Conservation (phyloP, 2,329 filamentous ascomycete species). For the Xylaria sp. region DNA sequence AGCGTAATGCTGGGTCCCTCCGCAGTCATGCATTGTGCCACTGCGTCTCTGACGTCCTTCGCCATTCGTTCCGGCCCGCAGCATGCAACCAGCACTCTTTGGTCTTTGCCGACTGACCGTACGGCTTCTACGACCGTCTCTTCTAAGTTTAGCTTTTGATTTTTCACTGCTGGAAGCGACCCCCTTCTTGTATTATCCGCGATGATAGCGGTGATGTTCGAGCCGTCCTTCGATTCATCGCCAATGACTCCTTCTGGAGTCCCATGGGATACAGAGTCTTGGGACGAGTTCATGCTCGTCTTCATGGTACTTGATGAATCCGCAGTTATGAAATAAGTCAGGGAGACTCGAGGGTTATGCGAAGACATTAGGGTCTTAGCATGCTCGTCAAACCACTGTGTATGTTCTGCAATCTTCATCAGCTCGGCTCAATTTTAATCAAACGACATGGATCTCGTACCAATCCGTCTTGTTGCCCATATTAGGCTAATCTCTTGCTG, state of each 20-base stretch:
- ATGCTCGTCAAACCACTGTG: not conserved
- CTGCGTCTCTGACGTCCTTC: not conserved
- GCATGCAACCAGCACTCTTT: slow-evolving; percentile 1
- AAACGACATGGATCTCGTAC: not conserved
- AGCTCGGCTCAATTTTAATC: not conserved
- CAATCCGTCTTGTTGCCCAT: not conserved
- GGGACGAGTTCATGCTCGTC: not conserved
- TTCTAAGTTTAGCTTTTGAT: not conserved
- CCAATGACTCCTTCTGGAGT: not conserved
- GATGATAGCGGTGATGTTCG: not conserved
- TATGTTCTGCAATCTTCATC: not conserved
- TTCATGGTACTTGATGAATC: not conserved
- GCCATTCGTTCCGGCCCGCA: not conserved
- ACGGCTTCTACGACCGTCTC: not conserved
- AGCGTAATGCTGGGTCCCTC: not conserved
- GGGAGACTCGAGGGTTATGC: not conserved
- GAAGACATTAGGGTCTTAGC: not conserved
- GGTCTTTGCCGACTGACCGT: not conserved
- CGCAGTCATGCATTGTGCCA: not conserved
- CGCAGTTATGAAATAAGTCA: not conserved
- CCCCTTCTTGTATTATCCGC: not conserved
- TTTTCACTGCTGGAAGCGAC: not conserved
- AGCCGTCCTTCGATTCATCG: not conserved
- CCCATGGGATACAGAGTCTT: not conserved
- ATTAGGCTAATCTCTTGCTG: not conserved